Base-by-base conservation (phyloP, 2,329 filamentous ascomycete genomes). In the Fusarium stilboides region DNA sequence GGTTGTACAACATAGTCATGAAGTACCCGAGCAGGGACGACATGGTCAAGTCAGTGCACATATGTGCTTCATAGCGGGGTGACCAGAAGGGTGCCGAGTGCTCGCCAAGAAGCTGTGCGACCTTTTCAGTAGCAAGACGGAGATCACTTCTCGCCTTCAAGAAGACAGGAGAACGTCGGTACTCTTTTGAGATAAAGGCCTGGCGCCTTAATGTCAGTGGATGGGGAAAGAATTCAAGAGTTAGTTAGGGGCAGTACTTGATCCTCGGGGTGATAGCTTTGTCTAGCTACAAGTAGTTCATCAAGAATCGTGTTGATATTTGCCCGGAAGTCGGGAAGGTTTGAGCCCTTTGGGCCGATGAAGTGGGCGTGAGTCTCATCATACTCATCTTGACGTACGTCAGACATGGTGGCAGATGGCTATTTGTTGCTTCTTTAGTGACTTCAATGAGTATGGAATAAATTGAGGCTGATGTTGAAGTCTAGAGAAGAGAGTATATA, bases 1-100 rank as follows among this genome's bases (percentile, higher is more conserved):
- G 82, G 47, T 85, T 85, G 60, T 84, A 85, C 24, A 85, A 34
- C 83, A 85, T 85, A 0, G 82, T 83, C 77, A 82, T 83, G 28
- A 84, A 81, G 67, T 84, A 84, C 1, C 83, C 83, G 5, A 84
- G 74, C 4, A 84, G 53, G 2, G 79, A 76, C 0, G 82, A 74
- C 80, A 84, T 84, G 46, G 74, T 79, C 70, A 83, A 49, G 57
- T 84, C 79, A 20, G 78, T 80, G 50, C 75, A 80, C 83, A 85
- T 85, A 57, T 85, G 83, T 6, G 76, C 83, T 46, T 82, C 76
- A 69, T 85, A 85, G 1, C 82, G 77, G 2, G 83, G 80, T 2
- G 78, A 82, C 80, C 82, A 85, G 66, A 82, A 84, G 0, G 83
- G 83, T 8, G 84, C 80, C 2, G 80, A 83, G 49, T 80, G 77